Conservation (phyloP, 164 flowering plant genomes). For the Aristolochia californica region DNA sequence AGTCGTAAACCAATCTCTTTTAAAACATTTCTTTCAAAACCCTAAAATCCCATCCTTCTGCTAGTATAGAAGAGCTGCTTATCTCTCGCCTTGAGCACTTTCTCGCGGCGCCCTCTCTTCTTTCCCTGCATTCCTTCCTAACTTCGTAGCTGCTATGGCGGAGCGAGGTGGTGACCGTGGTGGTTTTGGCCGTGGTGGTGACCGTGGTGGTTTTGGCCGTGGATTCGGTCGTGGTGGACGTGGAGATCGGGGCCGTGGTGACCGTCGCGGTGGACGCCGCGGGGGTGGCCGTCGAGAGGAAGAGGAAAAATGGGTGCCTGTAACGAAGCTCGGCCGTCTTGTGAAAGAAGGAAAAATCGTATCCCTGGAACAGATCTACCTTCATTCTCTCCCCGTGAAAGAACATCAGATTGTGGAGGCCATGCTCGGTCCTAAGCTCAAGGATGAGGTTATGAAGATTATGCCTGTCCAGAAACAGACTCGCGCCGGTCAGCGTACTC, state of each 20-base stretch:
- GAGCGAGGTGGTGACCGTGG: too few species aligned
- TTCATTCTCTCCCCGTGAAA: too few species aligned
- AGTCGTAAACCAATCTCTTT: too few species aligned
- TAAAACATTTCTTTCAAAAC: too few species aligned
- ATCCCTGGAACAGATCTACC: too few species aligned
- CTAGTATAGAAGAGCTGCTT: too few species aligned
- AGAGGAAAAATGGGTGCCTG: conserved; percentile 73
- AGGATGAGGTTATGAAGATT: conserved; percentile 88
- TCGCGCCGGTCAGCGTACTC: conserved; percentile 71
- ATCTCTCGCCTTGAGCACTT: too few species aligned
- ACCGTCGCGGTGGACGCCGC: conserved; percentile 17
- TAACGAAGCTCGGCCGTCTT: conserved; percentile 68
- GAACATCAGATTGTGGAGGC: conserved; percentile 15
- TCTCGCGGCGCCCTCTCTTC: not conserved
- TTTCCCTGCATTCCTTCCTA: conserved; percentile 3
- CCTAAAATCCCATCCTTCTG: not conserved
- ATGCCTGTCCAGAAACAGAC: conserved; percentile 91
- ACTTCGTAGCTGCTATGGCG: conserved; percentile 31
- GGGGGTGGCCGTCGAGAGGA: conserved; percentile 34
- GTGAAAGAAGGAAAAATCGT: conserved; percentile 47
- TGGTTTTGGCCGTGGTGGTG: too few species aligned
- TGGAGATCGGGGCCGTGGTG: conserved; percentile 37
- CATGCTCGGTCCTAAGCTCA: conserved; percentile 40
- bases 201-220: conserved; percentile 36
- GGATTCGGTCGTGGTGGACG: conserved; percentile 40